Evolutionary conservation across 1,284 basidiomycete genomes (phyloP), one percentile per base, ranked within the genome.

Genomic region (Boletus smithii): DNA sequence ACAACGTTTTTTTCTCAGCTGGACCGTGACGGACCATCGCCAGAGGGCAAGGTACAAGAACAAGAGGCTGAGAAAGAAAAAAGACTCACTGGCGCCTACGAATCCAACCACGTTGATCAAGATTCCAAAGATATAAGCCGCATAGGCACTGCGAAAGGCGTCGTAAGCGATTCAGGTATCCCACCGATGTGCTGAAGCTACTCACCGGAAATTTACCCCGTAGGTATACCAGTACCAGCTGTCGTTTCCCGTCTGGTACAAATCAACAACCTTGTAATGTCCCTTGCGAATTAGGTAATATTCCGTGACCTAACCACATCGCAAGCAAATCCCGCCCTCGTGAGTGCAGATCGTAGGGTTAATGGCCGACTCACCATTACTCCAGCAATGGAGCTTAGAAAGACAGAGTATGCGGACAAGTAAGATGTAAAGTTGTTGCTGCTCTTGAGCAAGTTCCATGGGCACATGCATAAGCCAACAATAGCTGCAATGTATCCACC

Each of bases 381-480:
- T 10, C 87, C 88, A 18, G 82, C 84, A 56, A 92, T 86, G 20
- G 87, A 89, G 40, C 84, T 87, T 27, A 91, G 68, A 72, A 90
- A 90, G 47, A 91, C 86, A 20, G 85, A 85, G 67, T 90, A 93
- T 2, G 88, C 85, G 11, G 86, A 87, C 14, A 94, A 80, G 67
- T 94, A 94, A 27, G 84, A 85, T 14, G 86, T 83, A 69, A 94
- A 93, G 51, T 73, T 79, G 61, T 83, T 88, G 62, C 82, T 85
- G 53, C 74, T 80, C 63, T 84, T 84, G 55, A 91, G 75, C 24
- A 93, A 71, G 58, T 88, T 82, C 90, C 91, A 94, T 1, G 89
- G 88, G 34, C 80, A 74, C 73, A 90, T 88, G 65, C 73, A 78
- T 33, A 91, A 65, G 8, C 87, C 89, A 44, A 91, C 79, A 31